A percentile compares a stretch with the other conserved stretches of the same genome.
Conservation (phyloP, 345 rosid genomes). For the Populus ilicifolia region DNA sequence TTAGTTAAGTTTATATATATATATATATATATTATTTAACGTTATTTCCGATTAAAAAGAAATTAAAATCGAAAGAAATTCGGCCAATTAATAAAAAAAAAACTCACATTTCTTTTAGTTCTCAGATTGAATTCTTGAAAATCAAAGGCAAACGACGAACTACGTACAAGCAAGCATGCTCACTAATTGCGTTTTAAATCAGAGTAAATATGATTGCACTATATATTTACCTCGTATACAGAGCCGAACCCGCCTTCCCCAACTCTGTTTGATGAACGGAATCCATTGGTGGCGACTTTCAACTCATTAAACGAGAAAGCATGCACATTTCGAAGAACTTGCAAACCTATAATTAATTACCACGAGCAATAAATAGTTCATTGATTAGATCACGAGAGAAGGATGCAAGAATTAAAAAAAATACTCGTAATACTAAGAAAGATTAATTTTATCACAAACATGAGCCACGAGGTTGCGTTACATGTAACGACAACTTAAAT, state of each 20-base stretch:
- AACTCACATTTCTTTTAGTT: too few species aligned
- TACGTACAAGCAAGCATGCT: too few species aligned
- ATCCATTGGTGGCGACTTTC: conserved; percentile 31
- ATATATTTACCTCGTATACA: conserved; percentile 33
- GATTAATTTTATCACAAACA: not conserved
- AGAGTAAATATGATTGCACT: not conserved
- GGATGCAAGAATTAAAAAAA: not conserved
- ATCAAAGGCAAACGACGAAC: too few species aligned
- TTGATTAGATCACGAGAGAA: not conserved
- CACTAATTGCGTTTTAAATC: too few species aligned
- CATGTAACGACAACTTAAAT: too few species aligned
- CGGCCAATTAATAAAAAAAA: too few species aligned
- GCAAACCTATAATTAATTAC: conserved; percentile 1
- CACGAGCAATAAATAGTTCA: not conserved
- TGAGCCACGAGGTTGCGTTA: too few species aligned
- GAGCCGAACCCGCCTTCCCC: conserved; percentile 51
- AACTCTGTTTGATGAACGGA: conserved; percentile 33
- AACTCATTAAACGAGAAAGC: conserved; percentile 29
- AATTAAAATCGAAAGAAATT: too few species aligned
- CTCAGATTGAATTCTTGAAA: too few species aligned
- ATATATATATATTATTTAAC: too few species aligned
- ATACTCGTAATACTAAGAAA: not conserved
- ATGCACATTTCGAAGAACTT: conserved; percentile 10
- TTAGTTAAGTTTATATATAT: too few species aligned
- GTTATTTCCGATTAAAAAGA: too few species aligned